phyloP scores from a whole-genome alignment of 1,284 basidiomycete genomes.

The Ganoderma meredithae region DNA sequence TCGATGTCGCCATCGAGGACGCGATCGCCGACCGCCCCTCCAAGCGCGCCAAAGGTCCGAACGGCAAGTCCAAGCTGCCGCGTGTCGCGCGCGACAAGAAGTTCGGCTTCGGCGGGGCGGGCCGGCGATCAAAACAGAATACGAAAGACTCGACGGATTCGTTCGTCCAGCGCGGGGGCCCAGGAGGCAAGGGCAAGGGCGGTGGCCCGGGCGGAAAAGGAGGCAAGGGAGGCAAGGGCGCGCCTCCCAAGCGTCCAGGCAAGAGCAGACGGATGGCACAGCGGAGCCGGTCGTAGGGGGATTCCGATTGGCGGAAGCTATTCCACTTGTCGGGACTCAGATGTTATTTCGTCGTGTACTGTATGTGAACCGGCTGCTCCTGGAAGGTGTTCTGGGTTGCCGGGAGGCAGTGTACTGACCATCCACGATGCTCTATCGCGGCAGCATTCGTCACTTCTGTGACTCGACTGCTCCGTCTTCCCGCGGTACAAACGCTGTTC shows the following conservation, averaged over 20 bases:
- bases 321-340: not conserved
- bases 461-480: not conserved
- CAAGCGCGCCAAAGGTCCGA: slow-evolving; percentile 59
- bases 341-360: not conserved
- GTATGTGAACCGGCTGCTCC: not conserved
- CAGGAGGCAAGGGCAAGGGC: slow-evolving; percentile 42
- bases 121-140: slow-evolving; percentile 80
- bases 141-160: slow-evolving; percentile 81
- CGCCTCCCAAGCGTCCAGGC: slow-evolving; percentile 59
- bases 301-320: not conserved
- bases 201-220: slow-evolving; percentile 45
- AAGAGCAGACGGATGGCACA: slow-evolving; percentile 64
- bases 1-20: slow-evolving; percentile 88
- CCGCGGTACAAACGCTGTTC: not conserved
- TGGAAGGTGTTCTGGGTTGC: not conserved
- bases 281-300: slow-evolving; percentile 45
- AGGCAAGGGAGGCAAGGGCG: slow-evolving; percentile 42
- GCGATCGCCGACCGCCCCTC: slow-evolving; percentile 79
- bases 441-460: not conserved
- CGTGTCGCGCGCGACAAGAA: slow-evolving; percentile 80
- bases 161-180: slow-evolving; percentile 54
- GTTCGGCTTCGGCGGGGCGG: slow-evolving; percentile 79
- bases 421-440: not conserved
- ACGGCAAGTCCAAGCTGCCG: slow-evolving; percentile 52
- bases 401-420: not conserved